Base-by-base conservation (phyloP, 768 basidiomycete species). In the Suillus variegatus region DNA sequence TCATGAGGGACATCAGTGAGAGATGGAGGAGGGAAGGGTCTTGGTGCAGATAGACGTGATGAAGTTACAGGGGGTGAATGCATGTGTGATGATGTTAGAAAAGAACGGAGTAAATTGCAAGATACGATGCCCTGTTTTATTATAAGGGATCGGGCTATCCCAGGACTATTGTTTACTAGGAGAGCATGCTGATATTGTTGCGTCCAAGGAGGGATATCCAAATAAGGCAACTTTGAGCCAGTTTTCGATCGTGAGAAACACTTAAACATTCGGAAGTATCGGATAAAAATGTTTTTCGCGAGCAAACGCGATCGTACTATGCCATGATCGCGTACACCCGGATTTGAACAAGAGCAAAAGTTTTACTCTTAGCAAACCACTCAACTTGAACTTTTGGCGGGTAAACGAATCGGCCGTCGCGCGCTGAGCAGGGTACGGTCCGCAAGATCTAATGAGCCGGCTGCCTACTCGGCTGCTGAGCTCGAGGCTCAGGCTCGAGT, bases 1-100 rank as follows among this genome's bases (percentile, higher is more conserved):
- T 90, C 89, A 70, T 86, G 79, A 63, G 91, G 91, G 44, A 92
- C 88, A 68, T 82, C 84, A 49, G 80, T 79, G 69, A 89, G 80
- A 32, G 86, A 80, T 70, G 87, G 84, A 60, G 87, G 88, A 68
- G 89, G 89, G 71, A 89, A 90, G 20, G 85, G 84, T 69, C 86
- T 82, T 60, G 84, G 82, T 51, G 82, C 73, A 18, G 28, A 60
- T 12, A 65, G 32, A 32, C 57, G 43, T 41, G 40, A 43, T 16
- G 63, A 51, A 28, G 60, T 54, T 32, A 65, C 57, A 7, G 44
- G 52, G 32, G 64, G 43, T 22, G 49, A 54, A 54, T 38, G 44
- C 44, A 66, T 55, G 57, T 25, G 25, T 46, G 49, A 46, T 9
- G 44, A 40, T 44, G 49, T 36, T 35, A 35, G 58, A 35, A 49